Evolutionary conservation across 495 filamentous ascomycete species (phyloP).

Genomic region (Trichocladium uniseriatum): DNA sequence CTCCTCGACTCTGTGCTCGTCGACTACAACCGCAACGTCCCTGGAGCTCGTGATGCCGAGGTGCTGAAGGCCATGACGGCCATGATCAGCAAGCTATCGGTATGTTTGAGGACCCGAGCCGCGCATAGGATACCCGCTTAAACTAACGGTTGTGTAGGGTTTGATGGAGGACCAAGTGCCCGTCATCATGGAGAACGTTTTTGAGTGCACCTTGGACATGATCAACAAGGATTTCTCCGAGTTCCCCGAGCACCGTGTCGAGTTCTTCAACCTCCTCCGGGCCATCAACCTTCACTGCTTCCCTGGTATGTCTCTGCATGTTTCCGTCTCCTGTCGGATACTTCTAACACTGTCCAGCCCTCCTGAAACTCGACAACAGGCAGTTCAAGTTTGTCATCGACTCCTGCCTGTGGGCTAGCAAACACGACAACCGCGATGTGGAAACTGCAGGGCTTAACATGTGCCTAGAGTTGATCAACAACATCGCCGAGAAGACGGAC

Average conservation of each 20-base stretch:
- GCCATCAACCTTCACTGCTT: constrained; percentile 97
- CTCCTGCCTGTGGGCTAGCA: constrained; percentile 98
- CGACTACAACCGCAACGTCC: constrained; percentile 95
- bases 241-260: constrained; percentile 94
- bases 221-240: constrained; percentile 99
- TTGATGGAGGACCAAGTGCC: constrained; percentile 96
- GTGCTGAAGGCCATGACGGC: constrained; percentile 96
- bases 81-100: constrained; percentile 89
- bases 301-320: constrained; percentile 34
- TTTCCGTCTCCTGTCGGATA: background rate
- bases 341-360: constrained; percentile 35
- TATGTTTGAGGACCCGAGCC: constrained; percentile 45
- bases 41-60: constrained; percentile 92
- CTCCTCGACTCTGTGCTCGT: constrained; percentile 91
- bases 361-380: constrained; percentile 84
- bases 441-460: constrained; percentile 97
- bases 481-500: constrained; percentile 87
- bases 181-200: constrained; percentile 95
- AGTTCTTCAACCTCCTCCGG: constrained; percentile 94
- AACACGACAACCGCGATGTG: constrained; percentile 97
- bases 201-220: constrained; percentile 98
- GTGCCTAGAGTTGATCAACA: constrained; percentile 96
- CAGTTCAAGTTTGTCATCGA: constrained; percentile 99
- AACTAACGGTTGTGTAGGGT: constrained; percentile 36
- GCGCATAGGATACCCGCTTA: background rate